Evolutionary conservation across 768 basidiomycete species (phyloP), one percentile per base, ranked within the genome.

Genomic region (Dacryopinax primogenitus): DNA sequence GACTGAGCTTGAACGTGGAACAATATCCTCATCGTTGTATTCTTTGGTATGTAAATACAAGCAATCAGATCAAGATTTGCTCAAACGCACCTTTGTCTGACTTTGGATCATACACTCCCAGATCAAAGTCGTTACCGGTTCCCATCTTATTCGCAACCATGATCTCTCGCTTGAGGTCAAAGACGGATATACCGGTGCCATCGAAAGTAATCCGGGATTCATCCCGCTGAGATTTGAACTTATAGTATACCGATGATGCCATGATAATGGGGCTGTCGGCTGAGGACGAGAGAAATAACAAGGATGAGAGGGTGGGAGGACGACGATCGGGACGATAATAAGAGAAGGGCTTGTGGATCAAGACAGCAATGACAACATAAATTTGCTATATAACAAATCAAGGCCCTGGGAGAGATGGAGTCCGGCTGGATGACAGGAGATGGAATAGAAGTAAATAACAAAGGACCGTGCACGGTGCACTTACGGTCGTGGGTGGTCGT

Each of bases 151-250:
- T 97, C 74, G 89, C 89, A 72, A 95, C 79, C 72, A 99, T 95
- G 74, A 99, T 91, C 78, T 98, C 96, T 81, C 87, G 90, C 80
- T 99, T 99, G 77, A 99, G 81, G 78, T 99, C 96, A 81, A 97
- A 98, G 71, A 98, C 92, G 73, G 93, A 93, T 73, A 99, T 98
- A 68, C 92, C 92, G 70, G 95, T 97, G 72, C 96, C 96, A 74
- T 99, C 95, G 80, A 99, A 97, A 64, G 91, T 87, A 76, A 99
- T 86, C 74, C 92, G 82, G 66, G 92, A 93, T 77, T 98, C 95
- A 79, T 90, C 86, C 79, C 83, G 90, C 75, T 91, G 87, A 70
- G 92, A 92, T 76, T 86, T 90, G 86, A 96, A 99, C 78, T 88
- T 89, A 86, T 95, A 97, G 79, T 92, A 96, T 74, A 97, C 92